A percentile compares a stretch with the other conserved stretches of the same genome.
Conservation (phyloP, 305 asterid species). For the Fraxinus floribunda region DNA sequence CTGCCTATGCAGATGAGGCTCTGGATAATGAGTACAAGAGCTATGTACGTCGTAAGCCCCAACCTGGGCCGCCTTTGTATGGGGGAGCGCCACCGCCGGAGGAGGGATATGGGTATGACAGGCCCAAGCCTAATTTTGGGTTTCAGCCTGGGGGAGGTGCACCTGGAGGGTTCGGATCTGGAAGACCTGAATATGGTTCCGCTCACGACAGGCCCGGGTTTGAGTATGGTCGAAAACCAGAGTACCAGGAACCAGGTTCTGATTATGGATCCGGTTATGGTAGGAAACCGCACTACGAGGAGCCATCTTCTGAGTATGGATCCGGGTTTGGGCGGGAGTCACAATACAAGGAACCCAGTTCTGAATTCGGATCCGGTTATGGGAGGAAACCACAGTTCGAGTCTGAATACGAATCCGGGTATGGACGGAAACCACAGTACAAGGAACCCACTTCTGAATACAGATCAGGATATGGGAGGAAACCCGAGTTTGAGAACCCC, state of each 20-base stretch:
- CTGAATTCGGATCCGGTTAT: constrained; percentile 33
- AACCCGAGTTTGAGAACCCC: not conserved
- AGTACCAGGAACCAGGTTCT: constrained; percentile 21
- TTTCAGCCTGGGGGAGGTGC: constrained; percentile 33
- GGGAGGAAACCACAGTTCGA: not conserved
- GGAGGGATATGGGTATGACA: constrained; percentile 24
- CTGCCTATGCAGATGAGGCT: constrained; percentile 72
- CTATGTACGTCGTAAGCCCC: constrained; percentile 62
- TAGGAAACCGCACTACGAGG: constrained; percentile 13
- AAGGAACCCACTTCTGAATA: not conserved
- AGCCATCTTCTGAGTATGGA: constrained; percentile 8
- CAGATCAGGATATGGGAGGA: constrained; percentile 21
- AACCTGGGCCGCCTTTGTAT: constrained; percentile 39
- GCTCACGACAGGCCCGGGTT: constrained; percentile 18
- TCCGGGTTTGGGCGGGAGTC: constrained; percentile 29
- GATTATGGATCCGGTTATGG: constrained; percentile 33
- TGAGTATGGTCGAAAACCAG: constrained; percentile 33
- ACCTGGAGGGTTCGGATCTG: constrained; percentile 18
- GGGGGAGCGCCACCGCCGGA: constrained; percentile 32
- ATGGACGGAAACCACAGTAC: constrained; percentile 13
- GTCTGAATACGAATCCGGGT: constrained; percentile 17
- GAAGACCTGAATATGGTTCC: constrained; percentile 12
- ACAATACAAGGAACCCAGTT: constrained; percentile 8
- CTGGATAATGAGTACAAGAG: constrained; percentile 75
- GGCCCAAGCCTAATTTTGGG: constrained; percentile 42